Percentiles rank a stretch among this genome's conserved stretches.
phyloP scores from a whole-genome alignment of 2,329 filamentous ascomycete genomes.

The Colletotrichum liaoningense region DNA sequence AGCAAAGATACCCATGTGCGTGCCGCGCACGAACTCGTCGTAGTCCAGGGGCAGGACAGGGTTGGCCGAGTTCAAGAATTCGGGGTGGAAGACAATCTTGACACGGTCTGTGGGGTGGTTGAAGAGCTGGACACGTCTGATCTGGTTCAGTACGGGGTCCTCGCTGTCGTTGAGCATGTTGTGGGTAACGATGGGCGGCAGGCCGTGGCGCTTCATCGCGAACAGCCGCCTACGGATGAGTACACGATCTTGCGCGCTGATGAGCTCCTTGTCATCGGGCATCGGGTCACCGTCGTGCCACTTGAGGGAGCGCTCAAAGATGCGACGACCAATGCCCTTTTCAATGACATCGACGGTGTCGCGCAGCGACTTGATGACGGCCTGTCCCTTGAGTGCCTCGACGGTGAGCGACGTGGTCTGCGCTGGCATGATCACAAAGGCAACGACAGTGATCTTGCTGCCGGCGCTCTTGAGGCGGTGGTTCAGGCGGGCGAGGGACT shows the following conservation, averaged over 20 bases:
- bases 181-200: constrained; percentile 97
- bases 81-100: constrained; percentile 97
- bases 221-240: constrained; percentile 91
- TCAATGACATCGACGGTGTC: constrained; percentile 96
- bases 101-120: constrained; percentile 95
- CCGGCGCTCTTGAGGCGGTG: constrained; percentile 87
- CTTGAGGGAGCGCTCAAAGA: constrained; percentile 93
- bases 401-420: constrained; percentile 96
- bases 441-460: constrained; percentile 93
- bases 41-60: constrained; percentile 96
- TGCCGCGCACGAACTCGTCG: constrained; percentile 97
- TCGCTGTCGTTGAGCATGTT: constrained; percentile 97
- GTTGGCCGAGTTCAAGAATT: constrained; percentile 96
- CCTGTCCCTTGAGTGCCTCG: constrained; percentile 95
- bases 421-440: constrained; percentile 98
- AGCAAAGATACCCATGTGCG: constrained; percentile 93
- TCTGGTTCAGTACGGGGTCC: constrained; percentile 95
- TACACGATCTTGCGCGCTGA: constrained; percentile 91
- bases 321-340: constrained; percentile 88
- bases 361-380: constrained; percentile 94
- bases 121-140: constrained; percentile 95
- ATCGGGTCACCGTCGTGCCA: constrained; percentile 96
- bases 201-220: constrained; percentile 91
- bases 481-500: constrained; percentile 93
- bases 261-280: constrained; percentile 96